Percentiles rank a stretch among this genome's conserved stretches.
Evolutionary conservation across 768 basidiomycete genomes (phyloP).

Genomic region (Phylloporus sp.): DNA sequence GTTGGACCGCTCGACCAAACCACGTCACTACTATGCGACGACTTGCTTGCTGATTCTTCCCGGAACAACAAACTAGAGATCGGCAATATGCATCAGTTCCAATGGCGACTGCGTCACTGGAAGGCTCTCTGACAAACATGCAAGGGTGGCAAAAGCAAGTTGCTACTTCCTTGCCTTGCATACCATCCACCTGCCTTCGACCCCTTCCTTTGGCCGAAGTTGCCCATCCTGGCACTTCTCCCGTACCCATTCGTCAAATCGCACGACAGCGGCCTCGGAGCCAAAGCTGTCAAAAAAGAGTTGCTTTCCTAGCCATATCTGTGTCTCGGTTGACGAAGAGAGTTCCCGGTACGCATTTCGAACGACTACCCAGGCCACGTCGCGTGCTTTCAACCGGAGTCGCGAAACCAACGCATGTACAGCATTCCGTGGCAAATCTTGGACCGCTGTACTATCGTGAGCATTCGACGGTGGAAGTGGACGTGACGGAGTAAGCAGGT

Average conservation of each 20-base stretch:
- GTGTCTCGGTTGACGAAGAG: conserved; percentile 34
- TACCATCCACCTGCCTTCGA: conserved; percentile 56
- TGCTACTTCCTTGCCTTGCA: conserved; percentile 41
- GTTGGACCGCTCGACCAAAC: no score
- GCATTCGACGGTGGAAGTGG: conserved; percentile 2
- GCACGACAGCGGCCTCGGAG: conserved; percentile 23
- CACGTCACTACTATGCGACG: no score
- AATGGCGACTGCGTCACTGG: background rate
- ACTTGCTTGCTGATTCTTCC: no score
- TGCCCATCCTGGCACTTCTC: conserved; percentile 40
- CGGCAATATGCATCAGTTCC: background rate
- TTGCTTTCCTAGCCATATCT: conserved; percentile 44
- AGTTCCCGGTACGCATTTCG: conserved; percentile 64
- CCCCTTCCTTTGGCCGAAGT: conserved; percentile 52
- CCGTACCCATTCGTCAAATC: conserved; percentile 53
- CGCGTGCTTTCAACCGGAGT: conserved; percentile 47
- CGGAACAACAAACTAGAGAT: background rate
- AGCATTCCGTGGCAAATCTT: conserved; percentile 37
- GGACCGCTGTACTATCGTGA: background rate
- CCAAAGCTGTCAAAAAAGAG: conserved; percentile 41
- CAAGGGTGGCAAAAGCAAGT: background rate
- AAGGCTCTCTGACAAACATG: background rate
- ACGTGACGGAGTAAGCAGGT: conserved; percentile 14
- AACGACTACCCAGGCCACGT: conserved; percentile 54
- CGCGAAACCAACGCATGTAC: conserved; percentile 41